Base-by-base conservation (phyloP, 495 filamentous ascomycete genomes). In the Trichoderma reesei region DNA sequence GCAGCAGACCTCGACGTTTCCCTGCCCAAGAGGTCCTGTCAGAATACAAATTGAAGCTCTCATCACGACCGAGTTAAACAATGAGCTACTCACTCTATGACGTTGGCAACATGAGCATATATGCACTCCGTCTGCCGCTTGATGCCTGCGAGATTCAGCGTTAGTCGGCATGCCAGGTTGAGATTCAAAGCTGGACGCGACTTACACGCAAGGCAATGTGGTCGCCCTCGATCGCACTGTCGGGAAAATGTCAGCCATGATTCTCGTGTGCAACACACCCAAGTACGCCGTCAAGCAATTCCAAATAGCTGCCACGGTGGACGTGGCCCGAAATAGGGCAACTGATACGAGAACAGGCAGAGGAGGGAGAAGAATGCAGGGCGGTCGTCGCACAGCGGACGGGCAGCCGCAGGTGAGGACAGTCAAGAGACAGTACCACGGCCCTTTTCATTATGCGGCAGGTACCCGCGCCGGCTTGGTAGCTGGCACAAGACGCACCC, bases 51-150 rank as follows among this genome's bases (percentile, higher is more conserved):
- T 48, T 20, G 5, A 26, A 18, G 37, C 16, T 48, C 8, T n/a
- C n/a, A n/a, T n/a, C n/a, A n/a, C n/a, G n/a, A n/a, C n/a, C n/a
- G n/a, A n/a, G n/a, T n/a, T n/a, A n/a, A n/a, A n/a, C n/a, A n/a
- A n/a, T n/a, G n/a, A n/a, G n/a, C n/a, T n/a, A 80, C 81, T 75
- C 67, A 86, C 85, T 88, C 86, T 8, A 89, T 80, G 26, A 88
- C 72, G 70, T 89, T 87, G 38, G 87, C 87, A 41, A 88, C 81
- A 60, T 80, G 78, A 6, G 84, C 86, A 78, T 89, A 89, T 69
- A 81, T 78, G 72, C 87, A 90, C 64, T 85, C 80, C 0, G 86
- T 86, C 74, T 87, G 81, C 14, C 87, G 78, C 73, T 89, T 89
- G 65, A 87, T 80, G 70, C 81, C 81, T 83, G 44, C 37, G 26